Evolutionary conservation across 805 yeast genomes (phyloP), one percentile per base, ranked within the genome.

Genomic region (Candida rishiriensis): DNA sequence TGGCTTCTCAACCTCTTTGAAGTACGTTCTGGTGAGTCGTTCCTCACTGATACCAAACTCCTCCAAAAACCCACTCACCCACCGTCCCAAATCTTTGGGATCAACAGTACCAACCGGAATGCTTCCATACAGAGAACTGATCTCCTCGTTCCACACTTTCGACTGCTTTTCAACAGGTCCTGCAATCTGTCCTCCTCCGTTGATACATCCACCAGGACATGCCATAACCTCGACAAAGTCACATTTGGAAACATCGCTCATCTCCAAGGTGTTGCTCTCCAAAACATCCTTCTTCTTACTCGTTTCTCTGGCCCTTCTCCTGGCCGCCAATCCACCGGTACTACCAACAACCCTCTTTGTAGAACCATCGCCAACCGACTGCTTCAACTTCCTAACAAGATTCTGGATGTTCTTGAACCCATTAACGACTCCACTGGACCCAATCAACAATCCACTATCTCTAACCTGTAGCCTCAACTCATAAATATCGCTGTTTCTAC

Each of bases 181-280:
- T 4, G 78, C 73, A 15, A 88, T 75, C 55, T 89, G 90, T 0
- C 99, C 99, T 17, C 99, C 98, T 10, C 99, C 99, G 57, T 91
- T 93, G 44, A 90, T 86, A 59, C 98, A 93, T 1, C 99, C 99
- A 28, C 88, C 89, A 6, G 99, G 99, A 63, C 99, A 93, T 1
- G 99, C 99, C 97, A 89, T 91, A 37, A 93, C 85, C 57, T 93
- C 99, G 6, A 91, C 86, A 53, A 85, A 87, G 49, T 88, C 93
- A 53, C 86, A 82, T 34, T 68, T 71, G 29, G 76, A 64, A 1
- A 91, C 85, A 47, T 86, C 90, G 0, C 81, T 81, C 1, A 53
- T 68, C 11, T 50, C 49, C 14, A 44, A 51, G 7, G 30, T n/a
- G 21, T 30, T 15, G 42, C 40, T 13, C 41, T 15, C 11, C 40